Evolutionary conservation across 495 filamentous ascomycete genomes (phyloP), one percentile per base, ranked within the genome.

Genomic region (Penicillium pulvis): DNA sequence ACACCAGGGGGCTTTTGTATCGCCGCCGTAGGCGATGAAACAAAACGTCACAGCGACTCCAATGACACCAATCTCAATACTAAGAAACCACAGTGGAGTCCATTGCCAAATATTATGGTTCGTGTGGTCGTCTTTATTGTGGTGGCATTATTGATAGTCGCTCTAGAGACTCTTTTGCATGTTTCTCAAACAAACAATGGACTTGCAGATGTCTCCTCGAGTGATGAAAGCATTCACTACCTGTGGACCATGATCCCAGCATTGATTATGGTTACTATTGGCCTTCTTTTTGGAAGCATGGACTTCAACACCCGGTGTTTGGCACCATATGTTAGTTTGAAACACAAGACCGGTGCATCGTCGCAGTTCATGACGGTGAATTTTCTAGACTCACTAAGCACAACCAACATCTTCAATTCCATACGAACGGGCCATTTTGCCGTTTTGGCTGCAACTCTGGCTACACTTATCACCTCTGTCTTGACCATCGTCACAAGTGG

Each of bases 201-300:
- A 8, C 57, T 66, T 0, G 57, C 53, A 20, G 33, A 60, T 46
- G 50, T 47, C 5, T 7, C n/a, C 23, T 44, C 30, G 0, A 11
- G 3, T 0, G 43, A 49, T 44, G 53, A 42, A 26, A 44, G 28
- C n/a, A 42, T 33, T n/a, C 60, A 66, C 26, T 60, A 60, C 26
- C 3, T 56, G 14, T 66, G 60, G 57, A 60, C 63, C 1, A 44
- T 60, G 3, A 23, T 66, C 14, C 57, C 63, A 33, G 57, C 57
- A 11, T 11, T 51, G 6, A 26, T 42, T 6, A 66, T 66, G 63
- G 17, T 53, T 0, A 17, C 33, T 2, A 49, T 60, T 12, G 41
- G 53, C 24, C 36, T 63, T 12, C 11, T 52, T 6, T 49, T 60
- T 16, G 39, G 20, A 3, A 57, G 44, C 14, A 45, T 66, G 11